Evolutionary conservation across 495 filamentous ascomycete species (phyloP).

Genomic region (Pseudomonodictys pantanalensis): DNA sequence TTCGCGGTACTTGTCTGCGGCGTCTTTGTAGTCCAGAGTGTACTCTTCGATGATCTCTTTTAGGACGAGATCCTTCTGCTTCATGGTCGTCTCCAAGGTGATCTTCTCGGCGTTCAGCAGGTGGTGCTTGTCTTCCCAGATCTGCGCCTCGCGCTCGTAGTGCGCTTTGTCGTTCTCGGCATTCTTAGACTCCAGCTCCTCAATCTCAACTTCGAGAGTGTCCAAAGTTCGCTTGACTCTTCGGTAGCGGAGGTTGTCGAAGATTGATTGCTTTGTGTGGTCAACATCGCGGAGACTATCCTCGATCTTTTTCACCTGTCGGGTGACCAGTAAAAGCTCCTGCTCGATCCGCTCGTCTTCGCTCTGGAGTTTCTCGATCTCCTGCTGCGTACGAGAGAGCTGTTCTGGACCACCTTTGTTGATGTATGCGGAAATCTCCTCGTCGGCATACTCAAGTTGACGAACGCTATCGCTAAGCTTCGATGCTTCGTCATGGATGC

Average conservation of each 20-base stretch:
- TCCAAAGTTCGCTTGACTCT: slow-evolving; percentile 66
- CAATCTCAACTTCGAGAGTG: slow-evolving; percentile 64
- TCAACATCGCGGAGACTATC: slow-evolving; percentile 73
- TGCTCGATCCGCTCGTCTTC: slow-evolving; percentile 63
- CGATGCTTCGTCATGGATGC: slow-evolving; percentile 67
- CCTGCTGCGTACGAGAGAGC: slow-evolving; percentile 64
- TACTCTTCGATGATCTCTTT: slow-evolving; percentile 68
- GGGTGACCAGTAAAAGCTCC: slow-evolving; percentile 64
- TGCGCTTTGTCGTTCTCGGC: slow-evolving; percentile 76
- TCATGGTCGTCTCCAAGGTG: slow-evolving; percentile 68
- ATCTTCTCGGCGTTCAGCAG: slow-evolving; percentile 59
- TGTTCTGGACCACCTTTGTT: slow-evolving; percentile 70
- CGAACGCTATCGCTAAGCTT: slow-evolving; percentile 68
- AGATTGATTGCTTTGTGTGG: slow-evolving; percentile 74
- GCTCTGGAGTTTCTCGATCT: slow-evolving; percentile 63
- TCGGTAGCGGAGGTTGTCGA: slow-evolving; percentile 82
- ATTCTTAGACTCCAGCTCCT: slow-evolving; percentile 72
- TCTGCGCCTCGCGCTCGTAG: slow-evolving; percentile 64
- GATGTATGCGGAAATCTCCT: slow-evolving; percentile 77
- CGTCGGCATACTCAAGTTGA: slow-evolving; percentile 69
- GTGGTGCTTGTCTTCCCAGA: slow-evolving; percentile 59
- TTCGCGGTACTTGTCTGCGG: slow-evolving; percentile 79
- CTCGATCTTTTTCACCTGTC: slow-evolving; percentile 72
- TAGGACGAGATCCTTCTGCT: slow-evolving; percentile 77
- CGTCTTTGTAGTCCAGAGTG: slow-evolving; percentile 81